These are phyloP conservation scores for Nakazawaea ernobii DNA, from an alignment of 805 yeast genomes.

Conservation along the genomic window DNA sequence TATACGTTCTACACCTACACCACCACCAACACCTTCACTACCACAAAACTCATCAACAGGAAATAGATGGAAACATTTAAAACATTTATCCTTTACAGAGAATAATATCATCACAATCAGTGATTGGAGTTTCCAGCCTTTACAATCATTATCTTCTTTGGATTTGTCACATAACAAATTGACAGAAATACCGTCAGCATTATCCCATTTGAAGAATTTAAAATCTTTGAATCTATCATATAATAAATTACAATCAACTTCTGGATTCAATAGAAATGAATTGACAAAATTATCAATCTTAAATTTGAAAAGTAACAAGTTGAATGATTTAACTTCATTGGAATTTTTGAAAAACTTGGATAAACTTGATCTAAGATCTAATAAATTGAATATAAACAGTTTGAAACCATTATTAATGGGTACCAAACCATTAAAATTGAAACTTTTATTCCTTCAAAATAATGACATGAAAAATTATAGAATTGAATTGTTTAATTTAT, in stretches of 20 bases:
- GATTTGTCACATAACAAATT: conserved; percentile 53
- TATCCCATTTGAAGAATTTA: conserved; percentile 40
- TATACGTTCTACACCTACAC: conserved; percentile 1
- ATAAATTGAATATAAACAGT: conserved; percentile 30
- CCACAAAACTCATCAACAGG: conserved; percentile 3
- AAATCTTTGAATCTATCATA: conserved; percentile 49
- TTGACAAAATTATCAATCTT: conserved; percentile 39
- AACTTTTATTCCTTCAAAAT: conserved; percentile 22
- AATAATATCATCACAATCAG: conserved; percentile 28
- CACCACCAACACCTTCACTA: neutral
- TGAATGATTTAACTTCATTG: conserved; percentile 36
- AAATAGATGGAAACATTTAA: conserved; percentile 30
- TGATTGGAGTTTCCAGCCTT: conserved; percentile 23
- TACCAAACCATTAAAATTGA: conserved; percentile 17
- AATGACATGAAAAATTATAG: conserved; percentile 35
- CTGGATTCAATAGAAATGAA: conserved; percentile 28
- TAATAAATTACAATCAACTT: conserved; percentile 32
- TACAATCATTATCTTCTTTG: conserved; percentile 31
- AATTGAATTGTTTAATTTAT: conserved; percentile 48
- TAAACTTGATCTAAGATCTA: conserved; percentile 49
- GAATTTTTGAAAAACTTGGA: conserved; percentile 38
- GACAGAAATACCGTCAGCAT: conserved; percentile 45
- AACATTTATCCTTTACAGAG: conserved; percentile 35
- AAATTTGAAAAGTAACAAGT: conserved; percentile 44
- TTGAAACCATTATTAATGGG: conserved; percentile 34